Conservation (phyloP, 2,329 filamentous ascomycete species). For the Aotearoamyces nothofagi region DNA sequence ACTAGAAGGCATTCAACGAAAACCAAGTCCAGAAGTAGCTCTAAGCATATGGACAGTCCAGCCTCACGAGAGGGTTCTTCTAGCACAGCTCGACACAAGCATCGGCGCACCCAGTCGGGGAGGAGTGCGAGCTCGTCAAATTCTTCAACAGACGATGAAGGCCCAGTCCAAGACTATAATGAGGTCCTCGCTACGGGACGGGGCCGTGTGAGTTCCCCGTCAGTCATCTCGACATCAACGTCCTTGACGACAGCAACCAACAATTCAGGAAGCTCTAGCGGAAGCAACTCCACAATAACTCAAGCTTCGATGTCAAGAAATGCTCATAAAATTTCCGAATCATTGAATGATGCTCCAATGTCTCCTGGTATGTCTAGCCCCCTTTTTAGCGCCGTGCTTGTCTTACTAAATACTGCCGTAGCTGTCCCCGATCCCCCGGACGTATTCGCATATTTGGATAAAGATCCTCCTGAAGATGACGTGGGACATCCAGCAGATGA, state of each 20-base stretch:
- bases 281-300: slow-evolving; percentile 26
- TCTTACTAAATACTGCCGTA: not conserved
- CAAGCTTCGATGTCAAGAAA: slow-evolving; percentile 17
- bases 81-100: slow-evolving; percentile 7
- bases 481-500: slow-evolving; percentile 4
- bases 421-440: slow-evolving; percentile 4
- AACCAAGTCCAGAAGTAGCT: slow-evolving; percentile 8
- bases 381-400: not conserved
- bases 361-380: slow-evolving; percentile 10
- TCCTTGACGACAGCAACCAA: slow-evolving; percentile 17
- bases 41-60: slow-evolving; percentile 7
- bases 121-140: slow-evolving; percentile 10
- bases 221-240: slow-evolving; percentile 18
- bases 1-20: slow-evolving; percentile 6
- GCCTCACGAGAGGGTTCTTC: slow-evolving; percentile 7
- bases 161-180: slow-evolving; percentile 9
- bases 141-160: slow-evolving; percentile 9
- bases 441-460: slow-evolving; percentile 12
- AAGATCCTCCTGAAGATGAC: slow-evolving; percentile 6
- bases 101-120: slow-evolving; percentile 8
- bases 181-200: slow-evolving; percentile 11
- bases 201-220: slow-evolving; percentile 17
- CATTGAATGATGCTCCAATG: slow-evolving; percentile 8
- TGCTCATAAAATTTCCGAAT: slow-evolving; percentile 8
- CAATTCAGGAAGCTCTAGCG: slow-evolving; percentile 24